Evolutionary conservation across 768 basidiomycete species (phyloP).

Genomic region (Mycena pura): DNA sequence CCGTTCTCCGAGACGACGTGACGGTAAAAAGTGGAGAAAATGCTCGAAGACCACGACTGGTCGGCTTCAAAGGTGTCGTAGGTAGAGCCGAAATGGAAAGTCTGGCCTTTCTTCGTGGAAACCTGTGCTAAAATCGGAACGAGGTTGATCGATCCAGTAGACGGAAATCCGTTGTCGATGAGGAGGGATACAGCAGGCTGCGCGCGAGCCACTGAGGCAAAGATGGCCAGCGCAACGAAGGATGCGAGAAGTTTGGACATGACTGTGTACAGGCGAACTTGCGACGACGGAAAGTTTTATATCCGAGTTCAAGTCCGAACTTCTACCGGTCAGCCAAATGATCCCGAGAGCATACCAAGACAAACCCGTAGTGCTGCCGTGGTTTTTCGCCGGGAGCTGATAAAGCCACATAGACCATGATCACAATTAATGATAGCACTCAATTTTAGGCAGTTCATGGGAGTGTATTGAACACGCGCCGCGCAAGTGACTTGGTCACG

Average conservation of each 20-base stretch:
- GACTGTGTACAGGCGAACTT: not conserved
- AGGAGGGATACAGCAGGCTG: conserved; percentile 23
- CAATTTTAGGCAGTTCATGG: too few species aligned
- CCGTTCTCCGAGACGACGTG: conserved; percentile 24
- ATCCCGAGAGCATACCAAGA: not conserved
- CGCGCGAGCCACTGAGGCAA: conserved; percentile 4
- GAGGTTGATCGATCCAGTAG: conserved; percentile 17
- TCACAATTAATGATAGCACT: too few species aligned
- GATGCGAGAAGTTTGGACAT: conserved; percentile 5
- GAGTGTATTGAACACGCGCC: too few species aligned
- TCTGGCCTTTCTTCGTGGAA: conserved; percentile 14
- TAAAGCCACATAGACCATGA: too few species aligned
- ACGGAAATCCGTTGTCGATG: conserved; percentile 19
- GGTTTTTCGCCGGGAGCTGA: conserved; percentile 4
- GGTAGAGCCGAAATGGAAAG: conserved; percentile 24
- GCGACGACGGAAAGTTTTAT: not conserved
- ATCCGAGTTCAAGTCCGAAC: not conserved
- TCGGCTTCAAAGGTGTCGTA: conserved; percentile 20
- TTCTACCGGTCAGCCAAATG: not conserved
- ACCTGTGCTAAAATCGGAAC: conserved; percentile 6
- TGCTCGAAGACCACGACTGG: conserved; percentile 15
- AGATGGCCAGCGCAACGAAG: conserved; percentile 12
- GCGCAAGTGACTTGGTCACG: too few species aligned
- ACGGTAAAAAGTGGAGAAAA: conserved; percentile 15
- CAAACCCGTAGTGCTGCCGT: conserved; percentile 14